These are phyloP conservation scores for Phytopythium montanum DNA, from an alignment of 352 stramenopile species.

Conservation along the genomic window DNA sequence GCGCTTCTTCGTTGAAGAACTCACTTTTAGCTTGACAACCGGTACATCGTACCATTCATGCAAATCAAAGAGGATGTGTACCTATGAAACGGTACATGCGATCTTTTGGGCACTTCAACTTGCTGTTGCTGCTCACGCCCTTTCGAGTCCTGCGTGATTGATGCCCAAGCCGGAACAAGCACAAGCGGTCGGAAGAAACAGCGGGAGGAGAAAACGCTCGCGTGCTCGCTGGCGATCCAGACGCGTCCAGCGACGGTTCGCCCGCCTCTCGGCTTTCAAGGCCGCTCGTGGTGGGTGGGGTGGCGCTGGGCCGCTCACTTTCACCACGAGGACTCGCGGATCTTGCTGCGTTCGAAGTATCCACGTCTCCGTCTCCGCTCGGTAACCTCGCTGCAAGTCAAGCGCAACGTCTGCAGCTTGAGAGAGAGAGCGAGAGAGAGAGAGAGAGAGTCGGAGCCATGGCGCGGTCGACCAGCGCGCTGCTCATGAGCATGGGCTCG, in stretches of 20 bases:
- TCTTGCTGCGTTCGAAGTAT: background rate
- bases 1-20: constrained; percentile 8
- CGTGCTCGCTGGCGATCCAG: background rate
- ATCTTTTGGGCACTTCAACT: constrained; percentile 4
- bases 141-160: background rate
- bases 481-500: constrained; percentile 77
- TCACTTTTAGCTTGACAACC: background rate
- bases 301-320: background rate
- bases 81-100: constrained; percentile 2
- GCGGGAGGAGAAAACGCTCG: background rate
- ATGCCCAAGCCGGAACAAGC: background rate
- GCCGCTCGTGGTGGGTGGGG: background rate
- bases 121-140: background rate
- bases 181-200: background rate
- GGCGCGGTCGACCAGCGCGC: constrained; percentile 44
- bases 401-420: no score
- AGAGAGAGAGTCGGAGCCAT: constrained; percentile 13
- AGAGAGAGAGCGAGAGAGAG: no score
- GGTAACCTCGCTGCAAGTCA: no score
- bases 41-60: constrained; percentile 15
- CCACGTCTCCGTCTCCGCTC: background rate
- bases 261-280: background rate
- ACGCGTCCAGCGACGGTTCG: background rate
- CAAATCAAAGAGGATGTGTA: background rate
- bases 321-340: background rate